Evolutionary conservation across 371 early-diverging fungal genomes (phyloP), one percentile per base, ranked within the genome.

Genomic region (Rhizopus microsporus): DNA sequence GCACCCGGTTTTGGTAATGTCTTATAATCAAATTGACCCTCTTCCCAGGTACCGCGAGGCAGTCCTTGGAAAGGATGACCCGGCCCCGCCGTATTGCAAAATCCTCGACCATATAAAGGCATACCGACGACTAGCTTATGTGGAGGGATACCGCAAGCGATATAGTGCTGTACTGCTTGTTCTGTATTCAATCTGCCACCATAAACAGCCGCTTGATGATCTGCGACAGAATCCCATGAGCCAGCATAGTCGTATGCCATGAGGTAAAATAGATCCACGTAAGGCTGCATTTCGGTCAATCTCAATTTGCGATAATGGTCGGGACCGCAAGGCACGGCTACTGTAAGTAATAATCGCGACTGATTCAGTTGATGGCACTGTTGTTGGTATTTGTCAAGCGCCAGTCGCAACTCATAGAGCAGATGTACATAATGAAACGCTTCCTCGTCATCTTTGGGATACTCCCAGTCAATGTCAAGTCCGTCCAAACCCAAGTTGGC

Each of bases 381-480:
- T 15, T 71, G 65, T 30, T 67, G 68, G 42, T 74, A 74, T 1
- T 62, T 49, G 54, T 87, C 86, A 57, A 96, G 67, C 29, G 77
- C 76, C 3, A 69, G 48, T 32, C 94, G 86, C 23, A 94, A 72
- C 44, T 88, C 84, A 9, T 73, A 72, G 40, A 95, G 68, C 43
- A 97, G 74, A 16, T 65, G 67, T 17, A 89, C 88, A 69, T 91
- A 95, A 65, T 91, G 85, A 46, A 56, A 62, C 5, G 87, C 91
- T 57, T 97, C 95, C 10, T 83, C 71, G 7, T 83, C 80, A 35
- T 85, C 80, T 54, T 78, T 77, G 2, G 95, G 94, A 47, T 92
- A 91, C 69, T 96, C 96, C 96, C 94, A 94, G 72, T 93, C 92
- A 51, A 92, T 83, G 57, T 85, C 85, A 53, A 78, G 52, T 8